phyloP scores from a whole-genome alignment of 768 basidiomycete genomes.

The Pisolithus sp. region DNA sequence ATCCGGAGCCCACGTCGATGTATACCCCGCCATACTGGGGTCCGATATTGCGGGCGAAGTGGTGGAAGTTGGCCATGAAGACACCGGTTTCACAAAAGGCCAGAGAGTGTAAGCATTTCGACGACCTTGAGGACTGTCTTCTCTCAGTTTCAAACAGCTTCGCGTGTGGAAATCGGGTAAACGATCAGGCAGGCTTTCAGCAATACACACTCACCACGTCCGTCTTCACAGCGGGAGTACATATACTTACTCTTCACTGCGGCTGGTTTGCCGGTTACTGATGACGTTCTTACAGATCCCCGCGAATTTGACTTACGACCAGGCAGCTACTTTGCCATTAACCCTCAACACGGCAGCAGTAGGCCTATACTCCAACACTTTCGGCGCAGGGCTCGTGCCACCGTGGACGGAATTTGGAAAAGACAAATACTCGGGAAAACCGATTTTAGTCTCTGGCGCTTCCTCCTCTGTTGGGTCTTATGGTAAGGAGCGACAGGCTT shows the following conservation, averaged over 20 bases:
- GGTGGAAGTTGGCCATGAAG: conserved; percentile 32
- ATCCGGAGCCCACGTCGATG: conserved; percentile 25
- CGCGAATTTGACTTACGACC: conserved; percentile 36
- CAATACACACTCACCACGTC: conserved; percentile 31
- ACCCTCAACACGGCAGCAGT: conserved; percentile 39
- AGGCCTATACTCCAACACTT: conserved; percentile 37
- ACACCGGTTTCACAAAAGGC: conserved; percentile 28
- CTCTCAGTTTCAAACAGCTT: conserved; percentile 16
- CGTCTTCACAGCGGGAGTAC: conserved; percentile 32
- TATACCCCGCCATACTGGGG: conserved; percentile 33
- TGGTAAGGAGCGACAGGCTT: conserved; percentile 21
- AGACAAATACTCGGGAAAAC: conserved; percentile 33
- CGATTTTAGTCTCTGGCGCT: conserved; percentile 46
- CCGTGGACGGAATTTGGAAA: conserved; percentile 28
- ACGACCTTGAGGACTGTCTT: background rate
- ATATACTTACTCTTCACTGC: background rate
- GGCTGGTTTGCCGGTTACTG: background rate
- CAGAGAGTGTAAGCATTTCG: conserved; percentile 33
- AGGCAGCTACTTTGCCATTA: conserved; percentile 43
- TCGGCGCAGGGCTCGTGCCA: conserved; percentile 34
- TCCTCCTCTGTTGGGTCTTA: conserved; percentile 43
- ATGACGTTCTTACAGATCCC: conserved; percentile 33
- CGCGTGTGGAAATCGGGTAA: conserved; percentile 21
- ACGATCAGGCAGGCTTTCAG: conserved; percentile 34
- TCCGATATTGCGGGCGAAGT: conserved; percentile 34